phyloP scores from a whole-genome alignment of 768 basidiomycete species.

The Mycena crocata region DNA sequence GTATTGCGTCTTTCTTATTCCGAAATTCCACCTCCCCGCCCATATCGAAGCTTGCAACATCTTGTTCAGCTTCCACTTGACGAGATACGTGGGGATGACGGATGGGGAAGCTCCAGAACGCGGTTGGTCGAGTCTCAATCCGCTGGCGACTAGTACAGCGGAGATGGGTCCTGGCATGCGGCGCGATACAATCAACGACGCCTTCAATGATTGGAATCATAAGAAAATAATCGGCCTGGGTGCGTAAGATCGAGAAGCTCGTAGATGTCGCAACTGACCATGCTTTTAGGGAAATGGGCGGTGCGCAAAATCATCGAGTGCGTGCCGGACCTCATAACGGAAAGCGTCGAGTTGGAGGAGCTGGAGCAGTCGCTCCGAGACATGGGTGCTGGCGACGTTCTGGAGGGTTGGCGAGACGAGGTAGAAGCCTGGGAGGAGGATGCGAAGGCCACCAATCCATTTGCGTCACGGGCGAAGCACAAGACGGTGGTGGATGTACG shows the following conservation, averaged over 20 bases:
- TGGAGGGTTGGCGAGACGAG: neutral
- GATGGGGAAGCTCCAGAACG: conserved; percentile 46
- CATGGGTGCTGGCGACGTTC: neutral
- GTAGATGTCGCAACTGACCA: too few relatives aligned
- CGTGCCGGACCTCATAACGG: too few relatives aligned
- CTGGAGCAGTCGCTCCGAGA: too few relatives aligned
- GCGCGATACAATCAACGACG: neutral
- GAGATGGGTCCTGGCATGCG: conserved; percentile 48
- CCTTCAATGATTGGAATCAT: conserved; percentile 8
- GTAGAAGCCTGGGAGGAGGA: conserved; percentile 1
- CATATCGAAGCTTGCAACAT: conserved; percentile 33
- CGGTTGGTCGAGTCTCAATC: conserved; percentile 45
- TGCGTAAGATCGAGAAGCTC: neutral
- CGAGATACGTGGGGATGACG: conserved; percentile 47
- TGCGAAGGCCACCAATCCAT: neutral
- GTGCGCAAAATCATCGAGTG: neutral
- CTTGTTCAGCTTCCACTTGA: conserved; percentile 38
- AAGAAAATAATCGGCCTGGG: neutral
- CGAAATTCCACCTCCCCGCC: conserved; percentile 41
- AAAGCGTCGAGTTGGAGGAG: too few relatives aligned
- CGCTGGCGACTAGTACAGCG: conserved; percentile 44
- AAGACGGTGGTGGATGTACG: neutral
- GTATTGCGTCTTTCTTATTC: conserved; percentile 33
- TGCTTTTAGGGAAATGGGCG: too few relatives aligned
- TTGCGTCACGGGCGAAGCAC: neutral